A percentile compares a stretch with the other conserved stretches of the same genome.
phyloP scores from a whole-genome alignment of 2,329 filamentous ascomycete species.

The Lojkania enalia region DNA sequence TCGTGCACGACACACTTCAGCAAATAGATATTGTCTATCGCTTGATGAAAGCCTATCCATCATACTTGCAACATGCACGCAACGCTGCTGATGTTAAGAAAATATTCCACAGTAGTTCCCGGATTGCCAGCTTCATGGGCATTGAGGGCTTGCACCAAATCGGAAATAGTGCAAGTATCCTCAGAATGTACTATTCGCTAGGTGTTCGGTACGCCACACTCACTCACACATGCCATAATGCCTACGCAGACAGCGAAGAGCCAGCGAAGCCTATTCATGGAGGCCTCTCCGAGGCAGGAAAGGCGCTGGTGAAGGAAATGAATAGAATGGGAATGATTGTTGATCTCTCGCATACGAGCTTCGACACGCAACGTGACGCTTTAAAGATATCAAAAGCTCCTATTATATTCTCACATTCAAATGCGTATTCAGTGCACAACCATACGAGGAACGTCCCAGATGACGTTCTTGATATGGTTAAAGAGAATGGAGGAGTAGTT shows the following conservation, averaged over 20 bases:
- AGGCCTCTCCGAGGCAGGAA: slow-evolving; percentile 73
- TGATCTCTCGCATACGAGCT: slow-evolving; percentile 77
- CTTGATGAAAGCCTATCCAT: neutral
- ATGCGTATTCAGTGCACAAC: slow-evolving; percentile 76
- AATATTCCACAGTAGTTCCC: slow-evolving; percentile 45
- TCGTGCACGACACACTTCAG: neutral
- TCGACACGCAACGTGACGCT: slow-evolving; percentile 84
- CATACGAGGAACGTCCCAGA: slow-evolving; percentile 92
- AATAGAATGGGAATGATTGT: slow-evolving; percentile 95
- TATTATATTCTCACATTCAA: slow-evolving; percentile 87
- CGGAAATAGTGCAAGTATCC: slow-evolving; percentile 75
- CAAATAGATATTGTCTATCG: slow-evolving; percentile 6
- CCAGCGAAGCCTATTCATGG: slow-evolving; percentile 62
- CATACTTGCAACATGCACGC: neutral
- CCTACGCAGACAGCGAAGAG: slow-evolving; percentile 52
- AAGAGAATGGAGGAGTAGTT: slow-evolving; percentile 71
- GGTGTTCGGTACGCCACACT: slow-evolving; percentile 88
- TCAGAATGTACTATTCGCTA: slow-evolving; percentile 74
- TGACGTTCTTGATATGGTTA: slow-evolving; percentile 76
- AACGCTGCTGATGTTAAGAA: slow-evolving; percentile 62
- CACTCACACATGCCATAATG: slow-evolving; percentile 93
- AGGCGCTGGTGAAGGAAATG: slow-evolving; percentile 79
- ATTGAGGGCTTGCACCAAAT: slow-evolving; percentile 85
- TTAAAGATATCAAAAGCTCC: slow-evolving; percentile 71
- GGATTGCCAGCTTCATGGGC: slow-evolving; percentile 75